Percentiles rank a stretch among this genome's conserved stretches.
Evolutionary conservation across 23 red algal genomes (phyloP).

Genomic region (Gracilaria caudata): DNA sequence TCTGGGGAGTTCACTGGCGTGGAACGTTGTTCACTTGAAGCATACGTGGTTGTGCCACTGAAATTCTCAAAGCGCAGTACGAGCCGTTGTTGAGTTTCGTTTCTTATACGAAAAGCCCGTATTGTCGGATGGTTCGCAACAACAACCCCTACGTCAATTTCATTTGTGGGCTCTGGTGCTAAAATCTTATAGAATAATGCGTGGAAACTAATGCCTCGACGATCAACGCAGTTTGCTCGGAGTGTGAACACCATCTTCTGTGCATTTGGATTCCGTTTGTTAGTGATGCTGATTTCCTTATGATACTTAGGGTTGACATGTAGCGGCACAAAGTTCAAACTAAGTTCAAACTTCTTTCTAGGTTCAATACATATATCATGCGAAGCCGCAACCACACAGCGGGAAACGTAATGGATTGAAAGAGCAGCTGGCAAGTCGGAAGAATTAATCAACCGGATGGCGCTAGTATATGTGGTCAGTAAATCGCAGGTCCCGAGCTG

Average conservation of each 20-base stretch:
- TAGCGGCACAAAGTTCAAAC: constrained; percentile 78
- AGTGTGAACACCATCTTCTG: constrained; percentile 64
- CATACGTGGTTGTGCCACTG: constrained; percentile 55
- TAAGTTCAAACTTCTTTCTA: constrained; percentile 69
- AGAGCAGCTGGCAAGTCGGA: constrained; percentile 85
- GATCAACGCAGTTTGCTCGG: constrained; percentile 91
- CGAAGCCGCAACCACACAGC: constrained; percentile 65
- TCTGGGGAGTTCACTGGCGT: neutral
- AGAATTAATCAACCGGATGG: constrained; percentile 72
- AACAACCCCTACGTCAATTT: constrained; percentile 81
- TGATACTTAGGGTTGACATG: constrained; percentile 87
- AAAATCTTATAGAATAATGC: constrained; percentile 92
- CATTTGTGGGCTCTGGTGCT: constrained; percentile 74
- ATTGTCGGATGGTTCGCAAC: constrained; percentile 80
- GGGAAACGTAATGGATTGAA: constrained; percentile 75
- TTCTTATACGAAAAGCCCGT: constrained; percentile 76
- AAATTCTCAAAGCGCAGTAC: constrained; percentile 62
- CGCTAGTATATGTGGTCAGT: constrained; percentile 52
- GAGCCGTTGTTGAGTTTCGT: constrained; percentile 66
- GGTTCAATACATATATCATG: constrained; percentile 73
- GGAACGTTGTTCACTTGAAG: constrained; percentile 17
- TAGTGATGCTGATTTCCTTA: constrained; percentile 92
- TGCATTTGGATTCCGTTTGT: constrained; percentile 72
- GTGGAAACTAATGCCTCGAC: constrained; percentile 83
- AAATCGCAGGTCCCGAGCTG: constrained; percentile 94